Base-by-base conservation (phyloP, 2,329 filamentous ascomycete species). In the Akanthomyces uredinophilus region DNA sequence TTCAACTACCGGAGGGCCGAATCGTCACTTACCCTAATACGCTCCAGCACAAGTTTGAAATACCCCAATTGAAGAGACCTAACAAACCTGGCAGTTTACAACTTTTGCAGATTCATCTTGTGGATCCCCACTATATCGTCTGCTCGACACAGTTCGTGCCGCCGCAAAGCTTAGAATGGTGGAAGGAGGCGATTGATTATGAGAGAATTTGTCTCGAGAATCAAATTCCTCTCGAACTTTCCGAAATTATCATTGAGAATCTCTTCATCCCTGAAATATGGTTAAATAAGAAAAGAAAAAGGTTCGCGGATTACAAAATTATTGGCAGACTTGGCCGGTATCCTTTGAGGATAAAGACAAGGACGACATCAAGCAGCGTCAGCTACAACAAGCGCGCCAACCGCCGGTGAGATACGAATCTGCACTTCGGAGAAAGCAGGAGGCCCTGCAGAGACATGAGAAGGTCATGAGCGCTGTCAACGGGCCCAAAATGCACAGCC, bases 21-120 rank as follows among this genome's bases (percentile, higher is more conserved):
- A 24, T 27, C 5, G 39, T 60, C 20, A 52, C 49, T 18, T 60
- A 44, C 27, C 58, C 58, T 3, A 60, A 53, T 16, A 39, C 29
- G 4, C 58, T 60, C 5, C 58, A 60, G 49, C 49, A 60, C 16
- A 53, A 53, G 7, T 60, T 60, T 22, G 58, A 60, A 39, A 3
- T 11, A 20, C 49, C 49, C 10, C 11, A n/a, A 10, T 18, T 53
- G 27, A 13, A 37, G 3, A 10, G 53, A 10, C 5, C 24, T 1
- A 24, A 13, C 14, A 5, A 5, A 22, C 4, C 39, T 16, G 58
- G 58, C 0, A 5, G 11, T 27, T 27, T 60, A 0, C 58, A 53
- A 14, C 20, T 53, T 7, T 11, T 60, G 11, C 39, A 52, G 13
- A 10, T 60, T 52, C 58, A 60, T 29, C 58, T 53, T 11, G 58